Base-by-base conservation (phyloP, 108 stramenopile species). In the Stephanodiscus minutulus region DNA sequence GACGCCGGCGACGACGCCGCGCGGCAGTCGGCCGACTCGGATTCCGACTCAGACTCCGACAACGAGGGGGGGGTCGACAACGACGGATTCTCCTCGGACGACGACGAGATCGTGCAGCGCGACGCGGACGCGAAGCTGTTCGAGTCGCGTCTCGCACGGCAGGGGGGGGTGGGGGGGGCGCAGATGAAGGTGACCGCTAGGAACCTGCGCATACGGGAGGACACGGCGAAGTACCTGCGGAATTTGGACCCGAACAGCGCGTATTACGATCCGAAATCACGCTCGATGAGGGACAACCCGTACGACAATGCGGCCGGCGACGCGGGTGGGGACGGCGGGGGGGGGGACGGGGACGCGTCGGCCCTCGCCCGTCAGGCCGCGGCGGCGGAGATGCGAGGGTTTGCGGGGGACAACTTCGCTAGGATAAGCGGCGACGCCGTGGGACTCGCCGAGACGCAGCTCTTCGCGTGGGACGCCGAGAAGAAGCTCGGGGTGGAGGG, bases 251-350 rank as follows among this genome's bases (percentile, higher is more conserved):
- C 93, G 10, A 94, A 97, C 63, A 89, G 87, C 11, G 97, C 97
- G 15, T 97, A 91, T 61, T 98, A 98, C 70, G 98, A 98, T 87
- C 96, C 97, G 10, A 97, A 97, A 69, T 86, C 90, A 5, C 82
- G 98, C n/a, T 88, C 93, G 9, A 99, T 99, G 99, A 80, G 99
- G 39, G 96, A 94, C 49, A 98, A 99, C 86, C 99, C 99, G 11
- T 88, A 96, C 71, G 31, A 33, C n/a, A n/a, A n/a, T n/a, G 97
- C 98, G 1, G 83, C 96, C 48, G 70, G 82, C 56, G 73, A 69
- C 25, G 75, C 7, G 11, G 39, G 39, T 4, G 39, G 39, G 39
- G 39, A 82, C 1, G 87, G 86, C 2, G 8, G 3, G 39, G 39
- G 79, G 0, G 87, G 85, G 0, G 87, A 86, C 35, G 72, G 66